Conservation (phyloP, 1,139 yeast genomes). For the Geotrichum phurueaensis region DNA sequence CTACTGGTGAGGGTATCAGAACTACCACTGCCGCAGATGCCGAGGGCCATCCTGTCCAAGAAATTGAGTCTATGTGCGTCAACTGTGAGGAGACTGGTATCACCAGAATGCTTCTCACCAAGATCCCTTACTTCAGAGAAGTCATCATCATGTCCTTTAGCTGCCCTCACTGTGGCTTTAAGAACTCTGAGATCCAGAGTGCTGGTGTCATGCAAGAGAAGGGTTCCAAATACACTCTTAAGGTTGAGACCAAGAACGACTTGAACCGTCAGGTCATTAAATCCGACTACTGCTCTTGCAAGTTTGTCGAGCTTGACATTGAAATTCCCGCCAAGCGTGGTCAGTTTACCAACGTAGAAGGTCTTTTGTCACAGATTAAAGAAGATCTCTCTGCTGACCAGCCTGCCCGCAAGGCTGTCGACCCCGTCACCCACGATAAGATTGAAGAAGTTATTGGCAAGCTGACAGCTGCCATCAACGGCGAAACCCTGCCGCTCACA, state of each 20-base stretch:
- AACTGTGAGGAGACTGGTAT: conserved; percentile 83
- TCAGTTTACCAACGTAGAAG: conserved; percentile 88
- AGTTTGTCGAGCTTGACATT: conserved; percentile 76
- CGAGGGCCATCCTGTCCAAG: conserved; percentile 96
- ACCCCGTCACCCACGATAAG: conserved; percentile 70
- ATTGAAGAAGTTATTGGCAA: conserved; percentile 63
- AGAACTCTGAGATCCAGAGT: conserved; percentile 89
- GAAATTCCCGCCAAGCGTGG: conserved; percentile 96
- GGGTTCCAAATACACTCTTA: conserved; percentile 69
- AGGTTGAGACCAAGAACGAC: conserved; percentile 66
- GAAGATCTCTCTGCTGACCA: conserved; percentile 81
- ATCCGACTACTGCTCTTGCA: conserved; percentile 79
- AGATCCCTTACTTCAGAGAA: conserved; percentile 88
- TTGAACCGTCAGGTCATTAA: conserved; percentile 88
- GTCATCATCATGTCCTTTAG: conserved; percentile 91
- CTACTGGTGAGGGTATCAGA: conserved; percentile 25
- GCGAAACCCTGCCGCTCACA: conserved; percentile 71
- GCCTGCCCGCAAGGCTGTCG: conserved; percentile 60
- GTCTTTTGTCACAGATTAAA: conserved; percentile 73
- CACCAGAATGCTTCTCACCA: conserved; percentile 76
- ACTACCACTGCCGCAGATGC: conserved; percentile 53
- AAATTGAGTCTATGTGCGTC: conserved; percentile 92
- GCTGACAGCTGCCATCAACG: conserved; percentile 53
- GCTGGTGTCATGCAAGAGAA: conserved; percentile 78
- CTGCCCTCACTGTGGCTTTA: conserved; percentile 91